These are phyloP conservation scores for Gyromitra esculenta DNA, from an alignment of 2,329 filamentous ascomycete genomes.

Conservation along the genomic window DNA sequence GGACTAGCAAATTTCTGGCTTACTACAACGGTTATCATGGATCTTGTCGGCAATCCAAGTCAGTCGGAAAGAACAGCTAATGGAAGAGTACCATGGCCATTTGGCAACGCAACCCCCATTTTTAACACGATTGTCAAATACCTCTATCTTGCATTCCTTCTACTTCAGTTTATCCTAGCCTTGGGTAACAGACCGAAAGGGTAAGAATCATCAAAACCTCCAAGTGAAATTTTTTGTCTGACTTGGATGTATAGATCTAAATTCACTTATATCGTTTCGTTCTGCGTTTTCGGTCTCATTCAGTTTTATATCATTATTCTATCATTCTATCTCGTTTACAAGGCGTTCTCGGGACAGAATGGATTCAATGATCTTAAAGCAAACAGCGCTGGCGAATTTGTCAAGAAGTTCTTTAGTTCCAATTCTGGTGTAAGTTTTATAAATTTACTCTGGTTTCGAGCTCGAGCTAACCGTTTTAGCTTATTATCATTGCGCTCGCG, in stretches of 20 bases:
- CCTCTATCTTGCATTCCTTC: slow-evolving; percentile 86
- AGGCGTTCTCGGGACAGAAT: slow-evolving; percentile 74
- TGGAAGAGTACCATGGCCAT: slow-evolving; percentile 79
- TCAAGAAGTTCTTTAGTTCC: slow-evolving; percentile 82
- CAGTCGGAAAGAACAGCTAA: slow-evolving; percentile 60
- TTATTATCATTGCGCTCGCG: slow-evolving; percentile 87
- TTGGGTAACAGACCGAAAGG: slow-evolving; percentile 97
- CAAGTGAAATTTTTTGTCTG: not conserved
- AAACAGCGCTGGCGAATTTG: slow-evolving; percentile 73
- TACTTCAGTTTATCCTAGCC: slow-evolving; percentile 95
- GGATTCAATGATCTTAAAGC: slow-evolving; percentile 72
- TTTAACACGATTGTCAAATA: slow-evolving; percentile 93
- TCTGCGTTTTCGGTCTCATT: slow-evolving; percentile 84
- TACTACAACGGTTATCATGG: slow-evolving; percentile 98
- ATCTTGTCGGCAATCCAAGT: slow-evolving; percentile 81
- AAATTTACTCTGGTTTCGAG: not conserved
- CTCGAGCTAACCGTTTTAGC: slow-evolving; percentile 31
- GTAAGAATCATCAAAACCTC: slow-evolving; percentile 29
- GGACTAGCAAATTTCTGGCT: slow-evolving; percentile 90
- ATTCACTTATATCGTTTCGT: slow-evolving; percentile 90
- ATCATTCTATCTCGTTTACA: slow-evolving; percentile 85
- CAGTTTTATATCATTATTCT: slow-evolving; percentile 90
- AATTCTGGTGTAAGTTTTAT: slow-evolving; percentile 73
- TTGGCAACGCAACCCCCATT: slow-evolving; percentile 86
- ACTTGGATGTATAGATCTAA: slow-evolving; percentile 68